These are phyloP conservation scores for Hysterangium stoloniferum DNA, from an alignment of 768 basidiomycete species.

Conservation along the genomic window DNA sequence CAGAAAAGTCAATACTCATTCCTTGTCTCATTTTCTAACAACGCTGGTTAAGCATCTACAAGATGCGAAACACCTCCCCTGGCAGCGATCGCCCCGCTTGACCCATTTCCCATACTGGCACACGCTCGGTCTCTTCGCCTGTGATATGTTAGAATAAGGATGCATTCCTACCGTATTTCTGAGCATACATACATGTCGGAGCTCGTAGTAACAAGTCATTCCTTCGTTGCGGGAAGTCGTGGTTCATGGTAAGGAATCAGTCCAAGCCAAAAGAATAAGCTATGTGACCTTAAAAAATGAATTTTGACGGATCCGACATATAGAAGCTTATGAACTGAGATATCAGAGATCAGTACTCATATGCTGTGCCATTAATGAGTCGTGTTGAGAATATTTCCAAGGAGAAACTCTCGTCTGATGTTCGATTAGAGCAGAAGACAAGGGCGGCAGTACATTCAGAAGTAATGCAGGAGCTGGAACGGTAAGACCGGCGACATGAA, in stretches of 20 bases:
- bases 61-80: no score
- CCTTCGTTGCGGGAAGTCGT: constrained; percentile 60
- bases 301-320: no score
- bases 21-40: no score
- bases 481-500: constrained; percentile 30
- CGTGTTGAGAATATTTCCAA: constrained; percentile 57
- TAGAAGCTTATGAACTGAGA: no score
- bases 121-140: constrained; percentile 83
- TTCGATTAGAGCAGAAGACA: constrained; percentile 42
- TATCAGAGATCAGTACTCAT: no score
- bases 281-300: no score
- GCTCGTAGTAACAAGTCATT: constrained; percentile 90
- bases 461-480: constrained; percentile 64
- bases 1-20: no score
- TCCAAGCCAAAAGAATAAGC: no score
- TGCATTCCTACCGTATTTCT: no score
- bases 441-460: constrained; percentile 51
- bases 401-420: constrained; percentile 46
- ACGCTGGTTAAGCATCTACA: no score
- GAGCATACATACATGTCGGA: constrained; percentile 63
- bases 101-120: constrained; percentile 98
- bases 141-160: constrained; percentile 7
- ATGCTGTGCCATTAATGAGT: constrained; percentile 46
- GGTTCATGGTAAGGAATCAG: no score
- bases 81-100: constrained; percentile 95